These are phyloP conservation scores for Pterocarpus santalinus DNA, from an alignment of 306 rosid genomes.

Conservation along the genomic window DNA sequence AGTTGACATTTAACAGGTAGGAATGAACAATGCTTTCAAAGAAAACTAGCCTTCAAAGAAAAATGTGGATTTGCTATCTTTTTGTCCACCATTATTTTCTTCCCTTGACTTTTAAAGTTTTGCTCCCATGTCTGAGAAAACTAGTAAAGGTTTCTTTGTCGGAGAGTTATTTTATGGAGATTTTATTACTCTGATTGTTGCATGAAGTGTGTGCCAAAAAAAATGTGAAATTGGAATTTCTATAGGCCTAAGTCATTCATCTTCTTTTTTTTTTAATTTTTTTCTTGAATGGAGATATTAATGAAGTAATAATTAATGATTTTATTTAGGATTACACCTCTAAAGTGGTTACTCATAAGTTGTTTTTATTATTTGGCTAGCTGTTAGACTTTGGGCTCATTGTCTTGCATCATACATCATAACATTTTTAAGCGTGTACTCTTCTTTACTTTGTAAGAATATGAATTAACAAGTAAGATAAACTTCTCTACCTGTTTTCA, in stretches of 20 bases:
- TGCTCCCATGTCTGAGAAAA: slow-evolving; percentile 24
- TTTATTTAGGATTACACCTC: slow-evolving; percentile 31
- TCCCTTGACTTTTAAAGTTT: background rate
- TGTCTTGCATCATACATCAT: slow-evolving; percentile 85
- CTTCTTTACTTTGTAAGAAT: slow-evolving; percentile 93
- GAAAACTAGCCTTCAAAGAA: background rate
- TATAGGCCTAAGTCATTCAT: background rate
- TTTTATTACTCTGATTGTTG: background rate
- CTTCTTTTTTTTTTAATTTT: background rate
- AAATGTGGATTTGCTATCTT: slow-evolving; percentile 5
- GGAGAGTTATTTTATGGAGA: background rate
- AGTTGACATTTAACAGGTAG: slow-evolving; percentile 31
- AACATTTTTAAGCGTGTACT: slow-evolving; percentile 75
- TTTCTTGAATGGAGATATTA: background rate
- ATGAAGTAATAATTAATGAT: slow-evolving; percentile 33
- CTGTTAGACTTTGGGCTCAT: slow-evolving; percentile 92
- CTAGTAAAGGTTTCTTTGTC: slow-evolving; percentile 14
- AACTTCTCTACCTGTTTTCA: slow-evolving; percentile 29
- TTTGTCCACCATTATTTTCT: background rate
- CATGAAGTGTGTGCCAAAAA: slow-evolving; percentile 15
- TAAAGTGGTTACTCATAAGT: slow-evolving; percentile 42
- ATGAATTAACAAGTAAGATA: slow-evolving; percentile 27
- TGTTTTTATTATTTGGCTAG: slow-evolving; percentile 38
- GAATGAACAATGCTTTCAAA: slow-evolving; percentile 34
- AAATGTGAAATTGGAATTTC: slow-evolving; percentile 24